Conservation (phyloP, 805 yeast genomes). For the Ascoidea asiatica region DNA sequence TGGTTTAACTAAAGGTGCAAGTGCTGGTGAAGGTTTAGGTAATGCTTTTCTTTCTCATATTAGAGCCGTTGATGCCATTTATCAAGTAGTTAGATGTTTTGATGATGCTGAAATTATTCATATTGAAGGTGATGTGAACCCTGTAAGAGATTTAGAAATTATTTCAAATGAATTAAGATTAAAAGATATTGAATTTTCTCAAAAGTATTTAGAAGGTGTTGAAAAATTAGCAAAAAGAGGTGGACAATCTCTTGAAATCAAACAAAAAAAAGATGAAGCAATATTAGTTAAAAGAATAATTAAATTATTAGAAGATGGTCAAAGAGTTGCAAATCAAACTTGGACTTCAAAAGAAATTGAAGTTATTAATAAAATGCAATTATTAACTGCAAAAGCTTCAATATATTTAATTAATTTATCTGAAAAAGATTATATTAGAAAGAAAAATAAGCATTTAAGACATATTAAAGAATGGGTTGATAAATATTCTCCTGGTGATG, state of each 20-base stretch:
- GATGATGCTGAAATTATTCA: constrained; percentile 97
- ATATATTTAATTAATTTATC: constrained; percentile 84
- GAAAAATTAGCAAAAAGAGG: constrained; percentile 77
- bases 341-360: constrained; percentile 93
- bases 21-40: constrained; percentile 95
- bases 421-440: constrained; percentile 76
- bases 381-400: constrained; percentile 91
- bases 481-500: constrained; percentile 74
- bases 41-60: constrained; percentile 94
- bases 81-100: constrained; percentile 95
- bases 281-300: constrained; percentile 63
- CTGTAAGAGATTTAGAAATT: constrained; percentile 87
- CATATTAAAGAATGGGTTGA: constrained; percentile 87
- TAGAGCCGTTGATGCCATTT: constrained; percentile 95
- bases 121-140: constrained; percentile 93
- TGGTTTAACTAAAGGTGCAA: constrained; percentile 94
- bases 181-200: constrained; percentile 92
- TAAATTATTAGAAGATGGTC: constrained; percentile 65
- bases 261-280: constrained; percentile 78
- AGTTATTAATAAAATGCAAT: constrained; percentile 69
- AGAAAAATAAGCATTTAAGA: constrained; percentile 75
- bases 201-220: constrained; percentile 65
- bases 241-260: constrained; percentile 80
- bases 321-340: constrained; percentile 73
- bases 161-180: constrained; percentile 84